A percentile compares a stretch with the other conserved stretches of the same genome.
These are phyloP conservation scores for Hanseniaspora thailandica DNA, from an alignment of 805 yeast species.

Conservation along the genomic window DNA sequence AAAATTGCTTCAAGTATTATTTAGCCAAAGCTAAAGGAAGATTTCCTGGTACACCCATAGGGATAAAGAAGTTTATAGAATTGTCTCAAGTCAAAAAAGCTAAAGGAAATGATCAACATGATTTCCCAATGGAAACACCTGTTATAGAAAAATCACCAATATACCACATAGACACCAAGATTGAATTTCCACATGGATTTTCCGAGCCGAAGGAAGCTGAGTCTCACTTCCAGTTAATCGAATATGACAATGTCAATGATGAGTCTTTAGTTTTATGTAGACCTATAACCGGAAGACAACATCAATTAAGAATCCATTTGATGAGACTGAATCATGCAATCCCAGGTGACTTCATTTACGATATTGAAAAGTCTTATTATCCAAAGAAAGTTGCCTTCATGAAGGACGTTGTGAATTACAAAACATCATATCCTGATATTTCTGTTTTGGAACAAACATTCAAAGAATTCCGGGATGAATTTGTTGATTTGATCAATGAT, in stretches of 20 bases:
- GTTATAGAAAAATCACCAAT: conserved; percentile 35
- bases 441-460: conserved; percentile 17
- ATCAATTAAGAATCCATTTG: conserved; percentile 86
- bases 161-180: conserved; percentile 59
- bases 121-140: conserved; percentile 14
- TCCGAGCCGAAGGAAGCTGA: conserved; percentile 46
- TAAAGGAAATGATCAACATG: conserved; percentile 15
- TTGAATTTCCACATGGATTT: conserved; percentile 40
- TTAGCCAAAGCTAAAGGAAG: conserved; percentile 77
- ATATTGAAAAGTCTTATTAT: conserved; percentile 19
- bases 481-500: conserved; percentile 29
- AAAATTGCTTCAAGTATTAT: conserved; percentile 64
- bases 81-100: conserved; percentile 27
- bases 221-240: conserved; percentile 53
- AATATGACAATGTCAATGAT: conserved; percentile 42
- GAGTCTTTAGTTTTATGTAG: conserved; percentile 59
- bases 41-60: conserved; percentile 41
- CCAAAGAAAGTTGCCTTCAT: conserved; percentile 23
- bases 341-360: conserved; percentile 72
- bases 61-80: background rate
- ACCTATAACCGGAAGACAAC: conserved; percentile 92
- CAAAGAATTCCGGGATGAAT: conserved; percentile 20
- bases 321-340: conserved; percentile 80
- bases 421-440: conserved; percentile 18
- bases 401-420: conserved; percentile 4